Base-by-base conservation (phyloP, 192 early-diverging fungal species). In the Coemansia sp. region DNA sequence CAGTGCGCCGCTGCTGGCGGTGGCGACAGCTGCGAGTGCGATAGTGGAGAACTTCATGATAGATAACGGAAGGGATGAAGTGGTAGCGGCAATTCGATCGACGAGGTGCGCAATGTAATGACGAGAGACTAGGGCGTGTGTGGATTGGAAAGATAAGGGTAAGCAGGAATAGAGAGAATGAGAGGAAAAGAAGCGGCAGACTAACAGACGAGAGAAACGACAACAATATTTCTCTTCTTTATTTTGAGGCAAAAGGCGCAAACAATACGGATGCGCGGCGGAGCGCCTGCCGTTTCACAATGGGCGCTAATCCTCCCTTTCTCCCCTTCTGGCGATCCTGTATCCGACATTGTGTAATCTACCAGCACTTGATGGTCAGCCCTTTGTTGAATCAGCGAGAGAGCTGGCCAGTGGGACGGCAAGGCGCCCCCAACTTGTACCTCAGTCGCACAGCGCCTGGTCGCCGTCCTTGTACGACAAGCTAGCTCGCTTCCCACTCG, bases 41-140 rank as follows among this genome's bases (percentile, higher is more conserved):
- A 75, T 40, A 35, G 59, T 54, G 4, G 70, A 76, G 46, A 72
- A 24, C 47, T 82, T 82, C 73, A 76, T 76, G 17, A 24, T 35
- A 17, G 46, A 49, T 37, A 41, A 38, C 59, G 29, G 15, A 60
- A 35, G 43, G 22, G 39, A 56, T 29, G 49, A 27, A n/a, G n/a
- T 43, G 20, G n/a, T 4, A 14, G 12, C 41, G 15, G 15, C 41
- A 17, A 17, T 43, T 43, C 41, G 17, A n/a, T 43, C 6, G 27
- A 17, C 22, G 17, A 32, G 5, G 51, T 29, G 27, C 14, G 43
- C 7, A 41, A n/a, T n/a, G n/a, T n/a, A n/a, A n/a, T n/a, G n/a
- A n/a, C n/a, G n/a, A n/a, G n/a, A n/a, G n/a, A n/a, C n/a, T n/a
- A n/a, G n/a, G n/a, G n/a, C n/a, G n/a, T n/a, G n/a, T n/a, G n/a